Evolutionary conservation across 2,329 filamentous ascomycete species (phyloP).

Genomic region (Fusarium multiceps): DNA sequence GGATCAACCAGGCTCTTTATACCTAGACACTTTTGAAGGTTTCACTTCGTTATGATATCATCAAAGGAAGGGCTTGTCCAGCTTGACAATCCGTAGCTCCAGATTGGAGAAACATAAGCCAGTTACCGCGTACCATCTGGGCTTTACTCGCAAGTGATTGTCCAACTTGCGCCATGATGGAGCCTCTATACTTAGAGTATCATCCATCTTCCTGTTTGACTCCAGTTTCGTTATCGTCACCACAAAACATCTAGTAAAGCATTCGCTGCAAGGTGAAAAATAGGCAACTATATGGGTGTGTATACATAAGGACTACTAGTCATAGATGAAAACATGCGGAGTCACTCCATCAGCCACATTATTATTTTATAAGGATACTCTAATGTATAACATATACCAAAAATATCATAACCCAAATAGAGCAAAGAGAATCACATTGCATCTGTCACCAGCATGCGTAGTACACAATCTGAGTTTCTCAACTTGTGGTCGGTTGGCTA

Average conservation of each 20-base stretch:
- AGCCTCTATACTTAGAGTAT: not conserved
- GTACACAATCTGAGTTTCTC: too few relatives aligned
- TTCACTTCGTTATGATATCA: not conserved
- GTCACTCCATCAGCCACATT: not conserved
- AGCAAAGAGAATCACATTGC: not conserved
- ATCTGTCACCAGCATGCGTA: not conserved
- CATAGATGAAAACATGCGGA: not conserved
- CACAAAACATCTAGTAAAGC: not conserved
- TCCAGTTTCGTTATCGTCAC: not conserved
- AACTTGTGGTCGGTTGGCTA: not conserved
- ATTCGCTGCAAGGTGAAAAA: not conserved
- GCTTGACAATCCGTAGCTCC: not conserved
- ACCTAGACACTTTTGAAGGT: accelerated
- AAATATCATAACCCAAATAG: not conserved
- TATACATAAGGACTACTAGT: not conserved
- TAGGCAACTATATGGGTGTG: not conserved
- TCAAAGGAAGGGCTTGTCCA: too few relatives aligned
- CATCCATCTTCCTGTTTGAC: too few relatives aligned
- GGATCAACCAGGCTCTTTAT: not conserved
- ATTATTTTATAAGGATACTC: accelerated
- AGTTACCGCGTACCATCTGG: not conserved
- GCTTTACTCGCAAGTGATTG: too few relatives aligned
- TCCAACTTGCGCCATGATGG: not conserved
- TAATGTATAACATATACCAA: accelerated
- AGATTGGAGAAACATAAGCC: not conserved